Conservation (phyloP, 768 basidiomycete genomes). For the Pisolithus orientalis region DNA sequence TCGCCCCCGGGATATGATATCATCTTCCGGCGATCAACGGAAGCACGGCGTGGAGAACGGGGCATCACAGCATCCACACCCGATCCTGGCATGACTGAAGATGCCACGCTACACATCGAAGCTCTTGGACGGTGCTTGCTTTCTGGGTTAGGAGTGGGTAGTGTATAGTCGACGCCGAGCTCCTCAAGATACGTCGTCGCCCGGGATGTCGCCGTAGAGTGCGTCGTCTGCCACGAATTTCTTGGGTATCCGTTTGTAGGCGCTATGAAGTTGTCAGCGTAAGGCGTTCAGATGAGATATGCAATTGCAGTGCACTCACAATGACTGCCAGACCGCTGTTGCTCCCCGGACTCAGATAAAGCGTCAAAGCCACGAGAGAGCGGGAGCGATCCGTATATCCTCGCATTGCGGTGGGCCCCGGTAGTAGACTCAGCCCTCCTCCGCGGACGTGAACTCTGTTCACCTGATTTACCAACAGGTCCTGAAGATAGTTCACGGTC, state of each 20-base stretch:
- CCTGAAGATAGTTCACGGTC: constrained; percentile 35
- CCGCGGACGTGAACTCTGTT: constrained; percentile 7
- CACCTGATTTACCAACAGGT: constrained; percentile 1
- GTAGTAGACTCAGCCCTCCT: constrained; percentile 14
- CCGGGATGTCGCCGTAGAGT: constrained; percentile 20
- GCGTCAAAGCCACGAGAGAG: constrained; percentile 3
- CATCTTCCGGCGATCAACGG: constrained; percentile 5
- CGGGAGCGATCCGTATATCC: constrained; percentile 15
- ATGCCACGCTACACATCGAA: constrained; percentile 51
- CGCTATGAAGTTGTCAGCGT: constrained; percentile 11
- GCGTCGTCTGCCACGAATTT: constrained; percentile 27
- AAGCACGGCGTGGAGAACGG: constrained; percentile 25
- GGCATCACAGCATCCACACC: constrained; percentile 52
- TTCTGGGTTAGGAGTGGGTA: constrained; percentile 17
- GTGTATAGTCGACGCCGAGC: constrained; percentile 22
- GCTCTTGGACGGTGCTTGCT: constrained; percentile 19
- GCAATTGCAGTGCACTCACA: constrained; percentile 7
- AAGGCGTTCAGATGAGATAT: background rate
- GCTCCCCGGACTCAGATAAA: constrained; percentile 4
- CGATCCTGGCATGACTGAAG: constrained; percentile 44
- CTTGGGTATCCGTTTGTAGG: constrained; percentile 15
- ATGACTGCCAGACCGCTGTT: background rate
- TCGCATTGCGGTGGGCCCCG: constrained; percentile 11
- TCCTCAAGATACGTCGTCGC: constrained; percentile 24
- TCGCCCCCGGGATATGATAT: constrained; percentile 15